phyloP scores from a whole-genome alignment of 23 red algal species.

The Gracilaria domingensis region DNA sequence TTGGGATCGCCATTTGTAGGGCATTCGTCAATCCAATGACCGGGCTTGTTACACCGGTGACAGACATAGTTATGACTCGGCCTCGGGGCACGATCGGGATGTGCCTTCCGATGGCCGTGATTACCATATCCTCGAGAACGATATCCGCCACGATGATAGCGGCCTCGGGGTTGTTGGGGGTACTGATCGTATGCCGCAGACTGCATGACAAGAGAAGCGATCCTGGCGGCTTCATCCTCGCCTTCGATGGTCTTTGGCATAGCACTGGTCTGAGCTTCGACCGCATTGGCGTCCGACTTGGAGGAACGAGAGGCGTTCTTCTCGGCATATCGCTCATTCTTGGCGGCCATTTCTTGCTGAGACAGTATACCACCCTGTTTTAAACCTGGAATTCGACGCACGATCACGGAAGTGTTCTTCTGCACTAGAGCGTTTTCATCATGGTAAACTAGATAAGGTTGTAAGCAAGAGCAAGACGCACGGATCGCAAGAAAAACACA shows the following conservation, averaged over 20 bases:
- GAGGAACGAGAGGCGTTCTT: slow-evolving; percentile 37
- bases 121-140: slow-evolving; percentile 54
- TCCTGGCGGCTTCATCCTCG: slow-evolving; percentile 82
- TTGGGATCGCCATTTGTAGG: slow-evolving; percentile 91
- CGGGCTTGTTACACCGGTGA: slow-evolving; percentile 92
- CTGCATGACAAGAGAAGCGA: slow-evolving; percentile 63
- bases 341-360: slow-evolving; percentile 87
- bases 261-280: slow-evolving; percentile 8
- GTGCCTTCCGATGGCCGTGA: slow-evolving; percentile 23
- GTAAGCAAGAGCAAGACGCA: not conserved
- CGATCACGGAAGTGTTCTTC: slow-evolving; percentile 95
- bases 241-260: slow-evolving; percentile 66
- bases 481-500: slow-evolving; percentile 7
- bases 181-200: slow-evolving; percentile 53
- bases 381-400: slow-evolving; percentile 89
- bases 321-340: slow-evolving; percentile 98
- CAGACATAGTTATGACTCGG: slow-evolving; percentile 95
- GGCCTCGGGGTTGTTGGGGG: slow-evolving; percentile 50
- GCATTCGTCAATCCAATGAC: slow-evolving; percentile 99
- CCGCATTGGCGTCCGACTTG: not conserved
- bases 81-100: slow-evolving; percentile 72
- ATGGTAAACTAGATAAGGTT: slow-evolving; percentile 41
- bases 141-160: slow-evolving; percentile 63
- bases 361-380: slow-evolving; percentile 87
- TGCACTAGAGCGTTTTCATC: slow-evolving; percentile 92